Percentiles rank a stretch among this genome's conserved stretches.
phyloP scores from a whole-genome alignment of 139 green algal species.

The Micromonas commoda region DNA sequence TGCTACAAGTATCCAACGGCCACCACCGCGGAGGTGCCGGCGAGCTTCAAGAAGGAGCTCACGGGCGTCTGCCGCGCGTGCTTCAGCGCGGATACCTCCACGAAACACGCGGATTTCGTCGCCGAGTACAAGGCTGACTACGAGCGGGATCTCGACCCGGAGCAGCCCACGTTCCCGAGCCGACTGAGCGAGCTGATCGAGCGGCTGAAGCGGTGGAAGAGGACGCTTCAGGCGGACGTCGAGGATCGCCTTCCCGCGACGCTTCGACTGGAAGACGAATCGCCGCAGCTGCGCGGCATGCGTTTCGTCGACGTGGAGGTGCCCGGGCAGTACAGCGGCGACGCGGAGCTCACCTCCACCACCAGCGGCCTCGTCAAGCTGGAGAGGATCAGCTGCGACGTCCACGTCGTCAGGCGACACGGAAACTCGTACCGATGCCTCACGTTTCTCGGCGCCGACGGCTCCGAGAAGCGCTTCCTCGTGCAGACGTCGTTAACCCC shows the following conservation, averaged over 20 bases:
- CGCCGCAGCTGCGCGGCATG: conserved; percentile 59
- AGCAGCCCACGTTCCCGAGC: conserved; percentile 57
- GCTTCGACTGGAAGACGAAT: conserved; percentile 80
- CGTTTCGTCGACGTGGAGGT: conserved; percentile 80
- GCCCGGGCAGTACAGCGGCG: conserved; percentile 64
- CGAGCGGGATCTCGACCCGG: conserved; percentile 79
- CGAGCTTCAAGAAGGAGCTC: conserved; percentile 75
- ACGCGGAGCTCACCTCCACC: conserved; percentile 50
- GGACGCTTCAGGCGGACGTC: conserved; percentile 58
- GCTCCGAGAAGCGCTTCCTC: conserved; percentile 64
- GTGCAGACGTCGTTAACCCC: conserved; percentile 66
- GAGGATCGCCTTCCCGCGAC: conserved; percentile 64
- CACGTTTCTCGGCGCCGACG: conserved; percentile 76
- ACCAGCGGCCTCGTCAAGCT: conserved; percentile 9
- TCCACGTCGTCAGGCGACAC: conserved; percentile 78
- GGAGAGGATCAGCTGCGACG: conserved; percentile 57
- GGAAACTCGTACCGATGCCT: conserved; percentile 67
- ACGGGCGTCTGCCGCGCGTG: conserved; percentile 60
- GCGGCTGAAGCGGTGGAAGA: conserved; percentile 78
- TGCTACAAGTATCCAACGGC: conserved; percentile 68
- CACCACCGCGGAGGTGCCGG: conserved; percentile 56
- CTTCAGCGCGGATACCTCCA: conserved; percentile 49
- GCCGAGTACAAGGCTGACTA: conserved; percentile 72
- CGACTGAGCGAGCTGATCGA: conserved; percentile 77
- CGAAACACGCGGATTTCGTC: conserved; percentile 49